These are phyloP conservation scores for Claviceps fusiformis DNA, from an alignment of 2,329 filamentous ascomycete species.

Conservation along the genomic window DNA sequence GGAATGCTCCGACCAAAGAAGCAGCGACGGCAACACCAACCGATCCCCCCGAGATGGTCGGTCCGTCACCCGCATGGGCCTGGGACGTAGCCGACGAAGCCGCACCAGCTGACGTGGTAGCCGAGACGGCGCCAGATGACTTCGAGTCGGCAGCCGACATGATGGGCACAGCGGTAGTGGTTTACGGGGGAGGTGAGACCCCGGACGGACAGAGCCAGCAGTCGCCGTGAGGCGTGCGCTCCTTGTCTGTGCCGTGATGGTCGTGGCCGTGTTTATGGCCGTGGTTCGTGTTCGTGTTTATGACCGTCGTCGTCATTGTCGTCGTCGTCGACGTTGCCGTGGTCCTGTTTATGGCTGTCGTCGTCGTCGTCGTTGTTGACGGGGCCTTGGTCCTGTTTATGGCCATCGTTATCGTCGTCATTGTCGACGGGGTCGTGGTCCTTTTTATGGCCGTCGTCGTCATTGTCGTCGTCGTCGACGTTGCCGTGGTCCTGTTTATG, in stretches of 20 bases:
- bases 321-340: too few species aligned
- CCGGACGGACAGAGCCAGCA: constrained; percentile 10
- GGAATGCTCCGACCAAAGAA: constrained; percentile 5
- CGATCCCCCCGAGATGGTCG: constrained; percentile 1
- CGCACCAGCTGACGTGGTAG: not conserved
- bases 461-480: too few species aligned
- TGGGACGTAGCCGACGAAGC: not conserved
- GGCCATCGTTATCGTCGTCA: too few species aligned
- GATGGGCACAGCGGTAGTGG: constrained; percentile 1
- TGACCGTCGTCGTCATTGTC: too few species aligned
- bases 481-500: too few species aligned
- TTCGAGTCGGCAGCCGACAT: not conserved
- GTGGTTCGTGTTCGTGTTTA: too few species aligned
- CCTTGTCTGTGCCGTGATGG: constrained; percentile 1
- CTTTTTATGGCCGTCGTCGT: too few species aligned
- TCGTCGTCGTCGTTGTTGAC: too few species aligned
- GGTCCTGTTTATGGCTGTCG: too few species aligned
- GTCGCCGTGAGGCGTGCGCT: constrained; percentile 7
- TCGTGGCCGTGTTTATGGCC: constrained; percentile 1
- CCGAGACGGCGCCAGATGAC: not conserved
- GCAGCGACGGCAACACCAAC: constrained; percentile 3
- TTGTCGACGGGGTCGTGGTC: too few species aligned
- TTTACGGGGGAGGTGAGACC: constrained; percentile 3
- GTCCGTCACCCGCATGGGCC: constrained; percentile 1
- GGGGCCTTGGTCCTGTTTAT: too few species aligned